These are phyloP conservation scores for Wickerhamiella azyma DNA, from an alignment of 805 yeast genomes.

Conservation along the genomic window DNA sequence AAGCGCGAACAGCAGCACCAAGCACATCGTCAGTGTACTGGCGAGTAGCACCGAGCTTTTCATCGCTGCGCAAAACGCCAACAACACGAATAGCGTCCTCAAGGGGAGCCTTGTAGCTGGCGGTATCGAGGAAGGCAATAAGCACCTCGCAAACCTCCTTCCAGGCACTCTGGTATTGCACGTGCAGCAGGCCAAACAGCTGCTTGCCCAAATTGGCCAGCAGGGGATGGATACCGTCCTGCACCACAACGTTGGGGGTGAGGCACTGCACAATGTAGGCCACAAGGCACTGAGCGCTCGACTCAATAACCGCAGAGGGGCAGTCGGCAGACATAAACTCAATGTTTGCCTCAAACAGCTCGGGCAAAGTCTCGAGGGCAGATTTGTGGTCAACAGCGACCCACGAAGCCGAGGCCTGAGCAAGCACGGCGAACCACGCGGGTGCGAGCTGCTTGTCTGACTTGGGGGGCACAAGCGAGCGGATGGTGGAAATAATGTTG, in stretches of 20 bases:
- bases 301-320: constrained; percentile 35
- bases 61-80: constrained; percentile 79
- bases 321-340: constrained; percentile 45
- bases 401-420: constrained; percentile 57
- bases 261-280: constrained; percentile 53
- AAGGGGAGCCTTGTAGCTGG: constrained; percentile 56
- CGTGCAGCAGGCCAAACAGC: constrained; percentile 48
- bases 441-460: constrained; percentile 81
- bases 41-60: constrained; percentile 48
- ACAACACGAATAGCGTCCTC: constrained; percentile 54
- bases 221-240: constrained; percentile 23
- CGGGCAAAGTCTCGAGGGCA: constrained; percentile 45
- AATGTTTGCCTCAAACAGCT: constrained; percentile 41
- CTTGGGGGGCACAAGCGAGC: constrained; percentile 66
- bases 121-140: constrained; percentile 45
- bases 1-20: constrained; percentile 58
- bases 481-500: constrained; percentile 52
- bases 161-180: constrained; percentile 65
- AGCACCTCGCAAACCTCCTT: constrained; percentile 59
- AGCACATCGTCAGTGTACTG: constrained; percentile 70
- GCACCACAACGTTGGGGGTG: constrained; percentile 44
- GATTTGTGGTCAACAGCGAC: constrained; percentile 37
- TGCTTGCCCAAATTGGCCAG: constrained; percentile 37
- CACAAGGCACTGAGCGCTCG: constrained; percentile 78
- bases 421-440: constrained; percentile 88